Conservation (phyloP, 495 filamentous ascomycete genomes). For the Aspergillus steynii region DNA sequence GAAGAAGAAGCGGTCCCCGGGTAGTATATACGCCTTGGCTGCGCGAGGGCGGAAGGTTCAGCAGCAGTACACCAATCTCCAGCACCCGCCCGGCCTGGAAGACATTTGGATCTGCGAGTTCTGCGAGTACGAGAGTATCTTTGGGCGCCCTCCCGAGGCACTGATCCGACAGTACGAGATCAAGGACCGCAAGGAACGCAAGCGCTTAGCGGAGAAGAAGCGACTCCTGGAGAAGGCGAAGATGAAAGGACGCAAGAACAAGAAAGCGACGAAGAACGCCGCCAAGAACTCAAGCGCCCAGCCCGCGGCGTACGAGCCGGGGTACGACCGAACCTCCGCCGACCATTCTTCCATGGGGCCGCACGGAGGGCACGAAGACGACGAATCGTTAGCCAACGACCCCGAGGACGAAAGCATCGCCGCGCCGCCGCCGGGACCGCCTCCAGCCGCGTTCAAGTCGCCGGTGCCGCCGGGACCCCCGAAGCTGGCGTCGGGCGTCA, state of each 20-base stretch:
- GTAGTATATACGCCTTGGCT: conserved; percentile 60
- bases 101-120: conserved; percentile 96
- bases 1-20: conserved; percentile 58
- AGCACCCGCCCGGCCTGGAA: conserved; percentile 69
- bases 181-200: conserved; percentile 84
- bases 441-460: conserved; percentile 35
- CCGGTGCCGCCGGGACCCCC: conserved; percentile 33
- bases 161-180: conserved; percentile 91
- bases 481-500: conserved; percentile 23
- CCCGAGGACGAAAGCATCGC: conserved; percentile 53
- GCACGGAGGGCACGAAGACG: conserved; percentile 44
- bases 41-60: conserved; percentile 67
- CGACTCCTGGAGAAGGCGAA: conserved; percentile 90
- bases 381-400: neutral
- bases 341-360: conserved; percentile 49
- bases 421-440: conserved; percentile 34
- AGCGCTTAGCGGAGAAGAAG: conserved; percentile 77
- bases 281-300: conserved; percentile 52
- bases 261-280: conserved; percentile 67
- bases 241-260: conserved; percentile 86
- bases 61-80: conserved; percentile 72
- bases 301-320: conserved; percentile 41
- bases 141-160: conserved; percentile 77
- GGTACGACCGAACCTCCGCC: conserved; percentile 45
- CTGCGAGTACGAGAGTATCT: conserved; percentile 86